These are phyloP conservation scores for Cryptococcus maquisensis DNA, from an alignment of 1,284 basidiomycete species.

Conservation along the genomic window DNA sequence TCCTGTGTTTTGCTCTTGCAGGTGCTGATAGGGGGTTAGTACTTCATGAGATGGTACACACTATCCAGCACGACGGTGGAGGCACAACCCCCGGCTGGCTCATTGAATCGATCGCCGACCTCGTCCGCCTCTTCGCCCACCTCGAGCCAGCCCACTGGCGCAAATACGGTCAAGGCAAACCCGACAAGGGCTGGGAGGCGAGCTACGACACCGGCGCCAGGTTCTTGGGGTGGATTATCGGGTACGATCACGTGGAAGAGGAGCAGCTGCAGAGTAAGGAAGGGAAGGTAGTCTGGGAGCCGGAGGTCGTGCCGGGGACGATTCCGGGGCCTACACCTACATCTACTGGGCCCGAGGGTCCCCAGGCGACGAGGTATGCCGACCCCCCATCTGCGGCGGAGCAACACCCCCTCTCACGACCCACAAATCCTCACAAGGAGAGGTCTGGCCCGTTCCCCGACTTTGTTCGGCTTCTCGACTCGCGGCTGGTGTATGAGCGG, in stretches of 20 bases:
- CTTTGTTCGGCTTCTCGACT: constrained; percentile 25
- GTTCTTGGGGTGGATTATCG: constrained; percentile 32
- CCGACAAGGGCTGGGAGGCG: constrained; percentile 32
- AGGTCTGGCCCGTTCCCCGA: constrained; percentile 29
- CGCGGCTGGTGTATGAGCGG: constrained; percentile 20
- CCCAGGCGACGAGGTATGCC: constrained; percentile 13
- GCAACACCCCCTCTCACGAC: neutral
- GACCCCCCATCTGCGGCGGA: neutral
- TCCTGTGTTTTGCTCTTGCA: neutral
- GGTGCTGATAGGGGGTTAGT: constrained; percentile 11
- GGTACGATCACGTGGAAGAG: neutral
- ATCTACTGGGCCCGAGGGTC: neutral
- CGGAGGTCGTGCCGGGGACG: neutral
- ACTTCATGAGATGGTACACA: constrained; percentile 34
- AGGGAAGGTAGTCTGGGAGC: neutral
- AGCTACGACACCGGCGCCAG: constrained; percentile 33
- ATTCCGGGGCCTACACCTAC: neutral
- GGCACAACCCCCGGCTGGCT: constrained; percentile 30
- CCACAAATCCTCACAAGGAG: constrained; percentile 3
- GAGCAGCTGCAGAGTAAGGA: constrained; percentile 11
- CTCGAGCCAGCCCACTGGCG: constrained; percentile 36
- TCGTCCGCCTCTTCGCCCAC: constrained; percentile 21
- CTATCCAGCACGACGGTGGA: constrained; percentile 30
- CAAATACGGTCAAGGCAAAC: constrained; percentile 22
- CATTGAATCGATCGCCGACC: constrained; percentile 34